Evolutionary conservation across 768 basidiomycete genomes (phyloP).

Genomic region (Grammothele lineata): DNA sequence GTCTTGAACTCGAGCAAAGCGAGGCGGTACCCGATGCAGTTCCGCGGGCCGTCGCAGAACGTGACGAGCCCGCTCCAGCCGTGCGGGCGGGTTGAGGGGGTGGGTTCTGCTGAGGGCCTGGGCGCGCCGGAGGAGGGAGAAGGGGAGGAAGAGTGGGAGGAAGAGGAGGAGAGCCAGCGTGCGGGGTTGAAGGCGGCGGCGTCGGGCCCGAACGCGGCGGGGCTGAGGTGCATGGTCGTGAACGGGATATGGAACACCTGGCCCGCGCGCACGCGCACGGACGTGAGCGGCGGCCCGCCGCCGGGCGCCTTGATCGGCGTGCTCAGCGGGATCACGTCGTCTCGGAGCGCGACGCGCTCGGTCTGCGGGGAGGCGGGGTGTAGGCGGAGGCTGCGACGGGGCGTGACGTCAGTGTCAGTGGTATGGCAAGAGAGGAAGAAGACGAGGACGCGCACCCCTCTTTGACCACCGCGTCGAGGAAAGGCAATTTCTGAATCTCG

Average conservation of each 20-base stretch:
- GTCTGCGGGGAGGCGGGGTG: constrained; percentile 37
- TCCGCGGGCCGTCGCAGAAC: constrained; percentile 40
- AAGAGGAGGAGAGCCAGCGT: constrained; percentile 37
- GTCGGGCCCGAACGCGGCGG: constrained; percentile 33
- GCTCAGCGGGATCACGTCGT: constrained; percentile 40
- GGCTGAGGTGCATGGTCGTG: constrained; percentile 30
- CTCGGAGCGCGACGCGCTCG: constrained; percentile 35
- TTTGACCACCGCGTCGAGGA: constrained; percentile 39
- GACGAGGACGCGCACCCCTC: constrained; percentile 26
- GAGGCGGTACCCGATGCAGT: constrained; percentile 38
- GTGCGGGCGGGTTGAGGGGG: constrained; percentile 26
- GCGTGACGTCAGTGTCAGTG: not conserved
- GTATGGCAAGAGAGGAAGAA: not conserved
- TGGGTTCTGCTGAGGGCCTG: constrained; percentile 25
- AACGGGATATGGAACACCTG: constrained; percentile 31
- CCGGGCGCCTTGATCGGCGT: constrained; percentile 28
- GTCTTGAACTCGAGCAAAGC: constrained; percentile 39
- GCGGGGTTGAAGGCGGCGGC: constrained; percentile 34
- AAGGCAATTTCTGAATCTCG: constrained; percentile 34
- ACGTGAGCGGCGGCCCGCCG: constrained; percentile 21
- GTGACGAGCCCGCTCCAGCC: constrained; percentile 36
- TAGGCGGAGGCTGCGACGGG: constrained; percentile 31
- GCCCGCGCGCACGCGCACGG: constrained; percentile 31
- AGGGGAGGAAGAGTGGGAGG: too few species aligned
- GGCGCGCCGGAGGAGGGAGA: too few species aligned